Percentiles rank a stretch among this genome's conserved stretches.
phyloP scores from a whole-genome alignment of 371 early-diverging fungal species.

The Apophysomyces trapeziformis region DNA sequence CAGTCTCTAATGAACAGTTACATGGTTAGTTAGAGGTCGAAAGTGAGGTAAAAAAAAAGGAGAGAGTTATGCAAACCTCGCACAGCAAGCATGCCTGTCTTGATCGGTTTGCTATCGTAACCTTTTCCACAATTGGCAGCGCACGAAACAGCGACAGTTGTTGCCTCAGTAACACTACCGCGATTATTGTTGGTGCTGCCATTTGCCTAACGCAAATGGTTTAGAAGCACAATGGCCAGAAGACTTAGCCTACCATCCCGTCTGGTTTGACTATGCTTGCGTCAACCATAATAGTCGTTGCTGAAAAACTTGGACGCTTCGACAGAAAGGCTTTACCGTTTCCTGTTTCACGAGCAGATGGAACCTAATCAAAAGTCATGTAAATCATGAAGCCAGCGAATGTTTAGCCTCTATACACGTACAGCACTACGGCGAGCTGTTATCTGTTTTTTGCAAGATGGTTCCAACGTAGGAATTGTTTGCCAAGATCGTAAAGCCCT shows the following conservation, averaged over 20 bases:
- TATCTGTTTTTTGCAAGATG: background rate
- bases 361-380: background rate
- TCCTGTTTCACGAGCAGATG: conserved; percentile 2
- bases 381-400: background rate
- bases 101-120: conserved; percentile 3
- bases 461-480: background rate
- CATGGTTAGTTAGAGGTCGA: background rate
- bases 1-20: background rate
- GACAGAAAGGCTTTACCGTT: conserved; percentile 9
- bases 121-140: conserved; percentile 1
- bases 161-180: background rate
- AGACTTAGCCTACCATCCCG: background rate
- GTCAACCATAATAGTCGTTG: conserved; percentile 13
- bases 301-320: conserved; percentile 14
- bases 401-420: background rate
- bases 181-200: background rate
- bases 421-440: conserved; percentile 13
- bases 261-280: background rate
- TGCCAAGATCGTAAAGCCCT: conserved; percentile 30
- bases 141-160: background rate
- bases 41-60: background rate
- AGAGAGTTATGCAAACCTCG: background rate
- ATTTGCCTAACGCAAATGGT: background rate
- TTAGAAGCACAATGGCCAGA: background rate
- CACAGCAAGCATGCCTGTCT: conserved; percentile 1